Base-by-base conservation (phyloP, 768 basidiomycete genomes). In the Rhodotorula taiwanensis region DNA sequence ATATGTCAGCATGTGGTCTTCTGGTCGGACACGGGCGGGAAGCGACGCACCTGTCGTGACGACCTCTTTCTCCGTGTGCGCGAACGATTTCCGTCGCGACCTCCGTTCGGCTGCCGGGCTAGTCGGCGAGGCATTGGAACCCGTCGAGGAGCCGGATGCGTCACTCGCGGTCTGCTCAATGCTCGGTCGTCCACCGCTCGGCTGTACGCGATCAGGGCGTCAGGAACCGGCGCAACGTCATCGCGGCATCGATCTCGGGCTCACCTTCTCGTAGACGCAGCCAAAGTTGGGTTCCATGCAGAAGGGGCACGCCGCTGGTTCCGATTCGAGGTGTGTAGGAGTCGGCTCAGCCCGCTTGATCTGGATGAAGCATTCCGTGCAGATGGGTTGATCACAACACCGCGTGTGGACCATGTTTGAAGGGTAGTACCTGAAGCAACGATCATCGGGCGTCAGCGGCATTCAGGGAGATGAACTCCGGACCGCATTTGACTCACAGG, bases 251-350 rank as follows among this genome's bases (percentile, higher is more conserved):
- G n/a, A n/a, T n/a, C 36, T 39, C 10, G 36, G 16, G 36, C 9
- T 39, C 23, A 60, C 57, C 34, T 56, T 52, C 3, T 41, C 45
- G 75, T 99, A 99, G 39, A 91, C 83, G 43, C 97, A 79, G 33
- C 95, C 95, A 76, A 98, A 98, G 77, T 97, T 93, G 50, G 92
- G 86, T 77, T 97, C 94, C 36, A 97, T 89, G 71, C 95, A 99
- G 74, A 89, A 99, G 10, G 95, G 95, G 75, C 95, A 99, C 4
- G 90, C 88, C 20, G 94, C 92, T 4, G 92, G 91, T 72, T 99
- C 95, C 14, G 92, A 94, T 55, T 71, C 90, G 63, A 97, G 80
- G 77, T 98, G 93, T 0, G 92, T 97, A 11, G 90, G 81, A 1
- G 91, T 94, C 10, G 95, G 91, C 67, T 99, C 95, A 41, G 83